Evolutionary conservation across 768 basidiomycete species (phyloP).

Genomic region (Kwoniella mangroviensis): DNA sequence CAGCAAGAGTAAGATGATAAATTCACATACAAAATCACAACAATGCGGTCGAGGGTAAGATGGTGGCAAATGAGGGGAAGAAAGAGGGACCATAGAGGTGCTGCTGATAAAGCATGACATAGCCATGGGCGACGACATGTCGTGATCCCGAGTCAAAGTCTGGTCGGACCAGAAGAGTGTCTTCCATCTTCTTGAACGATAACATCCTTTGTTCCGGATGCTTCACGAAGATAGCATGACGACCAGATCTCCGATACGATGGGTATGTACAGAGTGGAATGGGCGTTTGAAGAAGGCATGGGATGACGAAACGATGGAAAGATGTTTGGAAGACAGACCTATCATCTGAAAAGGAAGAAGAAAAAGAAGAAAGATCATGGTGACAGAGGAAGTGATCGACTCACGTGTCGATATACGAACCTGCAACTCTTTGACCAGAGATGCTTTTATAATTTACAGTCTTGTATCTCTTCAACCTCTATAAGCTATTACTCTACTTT

Average conservation of each 20-base stretch:
- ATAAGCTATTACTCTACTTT: background rate
- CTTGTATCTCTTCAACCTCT: background rate
- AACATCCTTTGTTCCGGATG: background rate
- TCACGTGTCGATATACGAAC: slow-evolving; percentile 3
- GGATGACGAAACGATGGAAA: background rate
- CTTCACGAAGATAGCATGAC: slow-evolving; percentile 2
- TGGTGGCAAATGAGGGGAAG: background rate
- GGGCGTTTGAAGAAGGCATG: background rate
- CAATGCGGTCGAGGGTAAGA: too few species aligned
- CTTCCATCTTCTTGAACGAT: slow-evolving; percentile 7
- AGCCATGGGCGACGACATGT: background rate
- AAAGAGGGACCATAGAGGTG: background rate
- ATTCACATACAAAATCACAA: too few species aligned
- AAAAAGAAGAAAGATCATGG: background rate
- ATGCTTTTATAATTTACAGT: background rate
- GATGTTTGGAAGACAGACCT: background rate
- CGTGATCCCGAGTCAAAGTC: background rate
- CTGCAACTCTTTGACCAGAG: background rate
- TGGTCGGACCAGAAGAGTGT: background rate
- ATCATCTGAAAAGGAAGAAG: background rate
- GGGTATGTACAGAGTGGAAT: background rate
- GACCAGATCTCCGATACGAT: background rate
- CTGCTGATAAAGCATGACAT: too few species aligned
- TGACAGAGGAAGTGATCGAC: slow-evolving; percentile 1
- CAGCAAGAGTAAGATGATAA: background rate